Percentiles rank a stretch among this genome's conserved stretches.
These are phyloP conservation scores for Hibiscus syriacus DNA, from an alignment of 345 rosid genomes.

Conservation along the genomic window DNA sequence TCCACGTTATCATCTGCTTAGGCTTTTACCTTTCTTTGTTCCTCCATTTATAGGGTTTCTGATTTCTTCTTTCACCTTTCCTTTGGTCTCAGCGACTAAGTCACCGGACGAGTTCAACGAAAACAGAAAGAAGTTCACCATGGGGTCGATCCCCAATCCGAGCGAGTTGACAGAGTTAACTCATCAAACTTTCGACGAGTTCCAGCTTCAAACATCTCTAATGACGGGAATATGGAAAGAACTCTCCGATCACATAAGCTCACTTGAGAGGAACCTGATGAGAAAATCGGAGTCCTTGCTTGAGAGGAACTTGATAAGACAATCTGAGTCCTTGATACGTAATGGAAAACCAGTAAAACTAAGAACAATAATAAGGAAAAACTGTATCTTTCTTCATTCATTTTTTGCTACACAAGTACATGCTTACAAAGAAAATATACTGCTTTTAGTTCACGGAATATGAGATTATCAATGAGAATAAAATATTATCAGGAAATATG, in stretches of 20 bases:
- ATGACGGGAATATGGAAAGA: constrained; percentile 98
- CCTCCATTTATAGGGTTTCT: constrained; percentile 34
- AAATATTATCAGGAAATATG: no score
- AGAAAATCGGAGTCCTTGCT: constrained; percentile 77
- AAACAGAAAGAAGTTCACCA: constrained; percentile 14
- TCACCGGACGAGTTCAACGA: constrained; percentile 11
- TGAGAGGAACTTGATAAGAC: no score
- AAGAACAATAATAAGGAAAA: no score
- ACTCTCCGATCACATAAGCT: constrained; percentile 91
- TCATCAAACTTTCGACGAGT: constrained; percentile 89
- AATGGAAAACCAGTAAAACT: no score
- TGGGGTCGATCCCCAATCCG: constrained; percentile 97
- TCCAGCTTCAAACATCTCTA: constrained; percentile 79
- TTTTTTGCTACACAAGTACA: no score
- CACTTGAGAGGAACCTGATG: constrained; percentile 65
- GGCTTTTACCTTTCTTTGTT: constrained; percentile 13
- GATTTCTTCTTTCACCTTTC: constrained; percentile 1
- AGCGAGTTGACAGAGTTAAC: constrained; percentile 74
- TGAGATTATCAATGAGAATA: no score
- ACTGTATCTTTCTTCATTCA: no score
- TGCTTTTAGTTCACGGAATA: no score
- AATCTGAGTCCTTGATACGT: no score
- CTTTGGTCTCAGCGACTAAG: constrained; percentile 5
- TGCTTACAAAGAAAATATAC: no score
- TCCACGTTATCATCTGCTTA: constrained; percentile 48